Evolutionary conservation across 148 eudicot genomes (phyloP).

Genomic region (Rheum nobile): DNA sequence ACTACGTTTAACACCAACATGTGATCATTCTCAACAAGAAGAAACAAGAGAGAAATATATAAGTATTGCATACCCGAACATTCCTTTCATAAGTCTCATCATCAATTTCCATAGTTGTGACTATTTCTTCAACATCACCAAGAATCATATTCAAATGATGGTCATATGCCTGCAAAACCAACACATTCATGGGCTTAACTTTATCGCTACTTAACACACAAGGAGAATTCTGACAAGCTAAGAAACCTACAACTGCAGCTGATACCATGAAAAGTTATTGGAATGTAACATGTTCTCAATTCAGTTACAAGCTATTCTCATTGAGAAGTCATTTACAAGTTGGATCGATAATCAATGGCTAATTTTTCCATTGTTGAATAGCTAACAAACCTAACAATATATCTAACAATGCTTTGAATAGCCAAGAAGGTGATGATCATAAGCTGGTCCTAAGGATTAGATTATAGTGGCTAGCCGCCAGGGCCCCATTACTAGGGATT

Average conservation of each 20-base stretch:
- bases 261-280: neutral
- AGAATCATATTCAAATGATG: slow-evolving; percentile 86
- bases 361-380: too few species aligned
- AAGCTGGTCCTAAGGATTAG: neutral
- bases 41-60: neutral
- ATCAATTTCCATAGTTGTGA: slow-evolving; percentile 79
- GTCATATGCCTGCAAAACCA: slow-evolving; percentile 58
- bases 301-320: too few species aligned
- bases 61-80: slow-evolving; percentile 50
- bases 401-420: too few species aligned
- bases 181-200: neutral
- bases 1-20: neutral
- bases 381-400: neutral
- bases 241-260: neutral
- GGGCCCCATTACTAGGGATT: neutral
- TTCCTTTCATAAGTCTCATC: slow-evolving; percentile 81
- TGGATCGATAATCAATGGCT: too few species aligned
- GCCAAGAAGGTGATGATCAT: too few species aligned
- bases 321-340: neutral
- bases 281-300: too few species aligned
- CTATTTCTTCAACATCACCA: too few species aligned
- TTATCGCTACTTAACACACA: neutral
- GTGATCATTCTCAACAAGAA: neutral
- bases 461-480: neutral
- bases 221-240: too few species aligned